Evolutionary conservation across 441 rosid genomes (phyloP).

Genomic region (Aleurites moluccanus): DNA sequence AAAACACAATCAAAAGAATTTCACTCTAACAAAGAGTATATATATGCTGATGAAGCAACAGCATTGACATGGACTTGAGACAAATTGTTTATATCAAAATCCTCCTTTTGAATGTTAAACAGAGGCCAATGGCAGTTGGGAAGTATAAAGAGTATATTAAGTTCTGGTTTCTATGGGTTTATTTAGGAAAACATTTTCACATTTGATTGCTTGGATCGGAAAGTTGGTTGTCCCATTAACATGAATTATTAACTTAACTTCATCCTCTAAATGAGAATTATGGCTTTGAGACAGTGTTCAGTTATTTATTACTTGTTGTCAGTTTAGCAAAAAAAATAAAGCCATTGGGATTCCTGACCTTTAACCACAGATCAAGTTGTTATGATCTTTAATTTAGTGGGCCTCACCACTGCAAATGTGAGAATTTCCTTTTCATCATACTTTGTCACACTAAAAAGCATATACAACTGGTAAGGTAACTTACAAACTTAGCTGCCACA

Average conservation of each 20-base stretch:
- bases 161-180: not conserved
- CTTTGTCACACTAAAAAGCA: slow-evolving; percentile 14
- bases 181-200: not conserved
- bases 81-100: not conserved
- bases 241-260: not conserved
- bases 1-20: not conserved
- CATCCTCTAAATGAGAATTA: not conserved
- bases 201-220: not conserved
- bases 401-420: not conserved
- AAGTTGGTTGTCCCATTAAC: not conserved
- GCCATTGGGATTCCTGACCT: not conserved
- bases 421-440: slow-evolving; percentile 5
- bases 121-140: not conserved
- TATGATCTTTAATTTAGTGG: not conserved
- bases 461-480: slow-evolving; percentile 12
- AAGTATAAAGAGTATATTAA: not conserved
- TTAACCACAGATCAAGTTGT: not conserved
- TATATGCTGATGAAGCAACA: not conserved
- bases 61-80: not conserved
- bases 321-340: not conserved
- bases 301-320: not conserved
- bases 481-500: slow-evolving; percentile 76
- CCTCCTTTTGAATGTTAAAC: not conserved
- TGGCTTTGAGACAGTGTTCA: not conserved
- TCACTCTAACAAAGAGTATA: not conserved